Conservation (phyloP, 1,139 yeast species). For the Spathaspora sp. region DNA sequence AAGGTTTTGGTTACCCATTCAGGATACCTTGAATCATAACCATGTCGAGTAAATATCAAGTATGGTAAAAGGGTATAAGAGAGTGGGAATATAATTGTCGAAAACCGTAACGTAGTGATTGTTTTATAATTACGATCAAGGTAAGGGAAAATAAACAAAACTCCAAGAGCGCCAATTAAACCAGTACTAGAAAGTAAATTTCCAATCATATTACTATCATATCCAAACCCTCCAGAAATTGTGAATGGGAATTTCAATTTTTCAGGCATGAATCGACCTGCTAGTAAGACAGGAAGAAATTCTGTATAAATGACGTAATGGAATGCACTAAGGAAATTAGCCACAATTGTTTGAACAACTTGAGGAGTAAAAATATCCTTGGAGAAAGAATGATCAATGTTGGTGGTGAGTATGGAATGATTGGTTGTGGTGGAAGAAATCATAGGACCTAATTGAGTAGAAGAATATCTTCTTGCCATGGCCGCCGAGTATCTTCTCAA, state of each 20-base stretch:
- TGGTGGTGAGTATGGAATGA: conserved; percentile 13
- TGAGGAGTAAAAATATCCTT: conserved; percentile 25
- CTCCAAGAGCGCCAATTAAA: conserved; percentile 49
- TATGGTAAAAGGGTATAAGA: conserved; percentile 52
- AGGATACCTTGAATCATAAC: conserved; percentile 26
- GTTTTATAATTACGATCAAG: conserved; percentile 50
- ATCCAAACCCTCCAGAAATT: conserved; percentile 32
- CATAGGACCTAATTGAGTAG: conserved; percentile 18
- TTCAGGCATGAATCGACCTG: conserved; percentile 38
- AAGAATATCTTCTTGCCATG: conserved; percentile 43
- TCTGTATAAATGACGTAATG: conserved; percentile 54
- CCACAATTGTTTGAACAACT: conserved; percentile 19
- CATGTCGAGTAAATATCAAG: conserved; percentile 42
- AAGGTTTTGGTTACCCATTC: conserved; percentile 22
- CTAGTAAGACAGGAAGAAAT: conserved; percentile 59
- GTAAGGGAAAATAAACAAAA: conserved; percentile 49
- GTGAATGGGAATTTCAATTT: conserved; percentile 37
- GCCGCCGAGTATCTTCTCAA: conserved; percentile 40
- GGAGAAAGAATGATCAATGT: conserved; percentile 12
- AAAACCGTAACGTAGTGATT: conserved; percentile 42
- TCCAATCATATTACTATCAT: conserved; percentile 51
- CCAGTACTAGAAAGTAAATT: conserved; percentile 57
- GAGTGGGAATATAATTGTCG: conserved; percentile 45
- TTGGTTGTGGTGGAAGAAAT: conserved; percentile 11
- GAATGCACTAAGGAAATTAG: conserved; percentile 20